Conservation (phyloP, 2,329 filamentous ascomycete species). For the Dothistroma pini region DNA sequence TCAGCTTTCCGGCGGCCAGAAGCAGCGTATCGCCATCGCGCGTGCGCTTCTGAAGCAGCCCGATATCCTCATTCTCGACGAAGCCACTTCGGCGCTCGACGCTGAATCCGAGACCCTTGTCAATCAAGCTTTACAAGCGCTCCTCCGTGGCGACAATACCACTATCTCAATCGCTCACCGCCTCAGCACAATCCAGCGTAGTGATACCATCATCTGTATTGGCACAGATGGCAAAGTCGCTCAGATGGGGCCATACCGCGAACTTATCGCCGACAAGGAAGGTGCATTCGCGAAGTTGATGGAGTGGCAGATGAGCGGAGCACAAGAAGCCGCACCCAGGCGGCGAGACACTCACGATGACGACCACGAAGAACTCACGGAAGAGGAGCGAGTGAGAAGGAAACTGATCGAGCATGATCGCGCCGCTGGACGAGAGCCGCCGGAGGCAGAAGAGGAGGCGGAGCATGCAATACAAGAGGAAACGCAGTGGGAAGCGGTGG, state of each 20-base stretch:
- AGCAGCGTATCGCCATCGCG: conserved; percentile 96
- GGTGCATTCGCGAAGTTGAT: conserved; percentile 94
- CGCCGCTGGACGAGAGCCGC: conserved; percentile 17
- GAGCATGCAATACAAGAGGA: conserved; percentile 36
- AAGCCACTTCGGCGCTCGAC: conserved; percentile 90
- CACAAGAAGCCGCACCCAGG: conserved; percentile 49
- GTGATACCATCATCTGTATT: conserved; percentile 90
- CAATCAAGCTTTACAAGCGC: conserved; percentile 77
- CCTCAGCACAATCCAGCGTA: conserved; percentile 92
- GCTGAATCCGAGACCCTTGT: conserved; percentile 96
- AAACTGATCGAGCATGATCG: conserved; percentile 37
- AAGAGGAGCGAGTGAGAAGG: conserved; percentile 48
- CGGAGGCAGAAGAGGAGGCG: conserved; percentile 34
- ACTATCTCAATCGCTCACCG: conserved; percentile 98
- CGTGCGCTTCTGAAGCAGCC: conserved; percentile 91
- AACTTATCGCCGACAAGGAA: conserved; percentile 66
- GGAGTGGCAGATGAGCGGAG: conserved; percentile 97
- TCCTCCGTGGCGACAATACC: conserved; percentile 84
- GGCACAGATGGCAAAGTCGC: conserved; percentile 82
- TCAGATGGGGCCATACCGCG: conserved; percentile 79
- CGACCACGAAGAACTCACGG: conserved; percentile 23
- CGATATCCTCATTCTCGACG: conserved; percentile 93
- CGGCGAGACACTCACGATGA: conserved; percentile 13
- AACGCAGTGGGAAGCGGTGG: conserved; percentile 32
- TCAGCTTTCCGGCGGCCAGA: conserved; percentile 92